Conservation (phyloP, 441 rosid species). For the Erodium texanum region DNA sequence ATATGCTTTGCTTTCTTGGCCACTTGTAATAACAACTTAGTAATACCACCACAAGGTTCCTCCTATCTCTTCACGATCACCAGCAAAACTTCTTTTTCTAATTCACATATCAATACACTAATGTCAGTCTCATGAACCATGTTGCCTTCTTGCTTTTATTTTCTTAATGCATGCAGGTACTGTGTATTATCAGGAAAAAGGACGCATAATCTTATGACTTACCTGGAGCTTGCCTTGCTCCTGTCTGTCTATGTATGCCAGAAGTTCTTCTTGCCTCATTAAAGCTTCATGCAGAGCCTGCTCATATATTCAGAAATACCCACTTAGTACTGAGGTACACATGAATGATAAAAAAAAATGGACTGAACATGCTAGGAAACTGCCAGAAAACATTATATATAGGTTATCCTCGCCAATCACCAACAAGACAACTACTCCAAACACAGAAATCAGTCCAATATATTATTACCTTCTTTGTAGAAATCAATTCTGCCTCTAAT, state of each 20-base stretch:
- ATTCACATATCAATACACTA: background rate
- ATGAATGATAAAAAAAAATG: too few relatives aligned
- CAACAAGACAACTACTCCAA: too few relatives aligned
- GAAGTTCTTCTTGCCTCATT: constrained; percentile 91
- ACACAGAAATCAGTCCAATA: too few relatives aligned
- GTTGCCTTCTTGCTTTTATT: background rate
- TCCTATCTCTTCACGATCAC: constrained; percentile 19
- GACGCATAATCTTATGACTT: constrained; percentile 13
- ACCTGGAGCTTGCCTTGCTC: constrained; percentile 64
- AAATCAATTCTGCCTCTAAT: constrained; percentile 89
- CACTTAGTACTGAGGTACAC: too few relatives aligned
- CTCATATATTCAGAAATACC: background rate
- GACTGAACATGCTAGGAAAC: too few relatives aligned
- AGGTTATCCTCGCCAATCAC: background rate
- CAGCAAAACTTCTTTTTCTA: constrained; percentile 60
- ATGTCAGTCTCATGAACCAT: background rate
- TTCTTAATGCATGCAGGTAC: background rate
- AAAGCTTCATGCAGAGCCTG: constrained; percentile 83
- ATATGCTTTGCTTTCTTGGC: too few relatives aligned
- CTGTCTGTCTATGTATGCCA: constrained; percentile 83
- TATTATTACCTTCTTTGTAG: constrained; percentile 74
- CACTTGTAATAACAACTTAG: too few relatives aligned
- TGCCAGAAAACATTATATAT: background rate
- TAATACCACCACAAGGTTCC: background rate
- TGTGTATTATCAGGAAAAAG: background rate